These are phyloP conservation scores for Paradendryphiella salina DNA, from an alignment of 2,329 filamentous ascomycete genomes.

Conservation along the genomic window DNA sequence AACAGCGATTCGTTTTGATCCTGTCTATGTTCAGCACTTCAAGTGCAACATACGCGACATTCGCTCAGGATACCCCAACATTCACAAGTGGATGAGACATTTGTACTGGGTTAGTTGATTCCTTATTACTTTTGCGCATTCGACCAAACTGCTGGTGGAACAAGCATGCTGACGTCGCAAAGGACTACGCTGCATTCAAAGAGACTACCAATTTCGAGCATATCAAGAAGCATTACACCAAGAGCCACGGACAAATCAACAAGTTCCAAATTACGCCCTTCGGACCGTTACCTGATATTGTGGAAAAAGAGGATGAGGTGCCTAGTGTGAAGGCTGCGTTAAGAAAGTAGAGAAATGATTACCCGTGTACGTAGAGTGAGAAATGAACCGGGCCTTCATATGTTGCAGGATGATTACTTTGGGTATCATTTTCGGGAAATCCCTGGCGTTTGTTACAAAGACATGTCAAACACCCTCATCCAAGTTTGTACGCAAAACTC, in stretches of 20 bases:
- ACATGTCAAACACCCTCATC: not conserved
- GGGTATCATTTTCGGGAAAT: not conserved
- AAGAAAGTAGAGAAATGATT: slow-evolving; percentile 3
- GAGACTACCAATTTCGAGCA: slow-evolving; percentile 91
- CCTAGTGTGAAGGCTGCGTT: slow-evolving; percentile 52
- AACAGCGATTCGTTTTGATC: slow-evolving; percentile 65
- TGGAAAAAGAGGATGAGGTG: slow-evolving; percentile 79
- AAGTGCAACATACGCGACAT: slow-evolving; percentile 86
- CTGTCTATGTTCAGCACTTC: slow-evolving; percentile 62
- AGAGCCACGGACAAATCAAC: slow-evolving; percentile 68
- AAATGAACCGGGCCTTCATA: not conserved
- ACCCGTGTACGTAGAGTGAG: not conserved
- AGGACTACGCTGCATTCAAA: slow-evolving; percentile 70
- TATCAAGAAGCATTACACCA: slow-evolving; percentile 81
- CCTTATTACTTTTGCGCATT: not conserved
- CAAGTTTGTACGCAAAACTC: not conserved
- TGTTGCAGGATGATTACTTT: not conserved
- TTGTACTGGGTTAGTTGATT: slow-evolving; percentile 68
- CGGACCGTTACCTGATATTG: slow-evolving; percentile 80
- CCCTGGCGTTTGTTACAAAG: not conserved
- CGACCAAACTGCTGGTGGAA: not conserved
- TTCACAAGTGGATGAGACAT: slow-evolving; percentile 80
- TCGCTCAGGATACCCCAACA: slow-evolving; percentile 75
- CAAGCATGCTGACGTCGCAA: slow-evolving; percentile 1
- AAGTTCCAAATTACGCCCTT: slow-evolving; percentile 75